Percentiles rank a stretch among this genome's conserved stretches.
These are phyloP conservation scores for Penicillium ucsense DNA, from an alignment of 495 filamentous ascomycete genomes.

Conservation along the genomic window DNA sequence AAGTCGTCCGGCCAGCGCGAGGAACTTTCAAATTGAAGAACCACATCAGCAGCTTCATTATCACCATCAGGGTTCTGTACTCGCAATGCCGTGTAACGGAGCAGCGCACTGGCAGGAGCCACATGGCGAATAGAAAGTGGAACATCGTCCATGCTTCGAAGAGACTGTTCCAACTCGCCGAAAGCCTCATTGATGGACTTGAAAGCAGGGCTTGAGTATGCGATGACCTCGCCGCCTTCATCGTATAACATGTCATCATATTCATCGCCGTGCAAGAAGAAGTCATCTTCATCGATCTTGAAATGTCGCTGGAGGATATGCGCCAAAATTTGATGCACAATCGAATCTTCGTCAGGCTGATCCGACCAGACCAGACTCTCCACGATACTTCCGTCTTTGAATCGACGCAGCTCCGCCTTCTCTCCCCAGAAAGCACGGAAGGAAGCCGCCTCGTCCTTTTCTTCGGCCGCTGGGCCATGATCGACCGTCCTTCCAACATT, in stretches of 20 bases:
- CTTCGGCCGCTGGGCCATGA: conserved; percentile 74
- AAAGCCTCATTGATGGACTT: conserved; percentile 52
- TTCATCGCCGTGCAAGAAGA: conserved; percentile 52
- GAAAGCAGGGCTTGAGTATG: conserved; percentile 41
- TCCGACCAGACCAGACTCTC: conserved; percentile 73
- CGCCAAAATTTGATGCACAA: conserved; percentile 69
- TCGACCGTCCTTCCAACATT: conserved; percentile 69
- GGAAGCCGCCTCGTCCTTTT: conserved; percentile 42
- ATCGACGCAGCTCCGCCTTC: conserved; percentile 45
- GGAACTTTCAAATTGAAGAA: conserved; percentile 89
- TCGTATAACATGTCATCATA: conserved; percentile 47
- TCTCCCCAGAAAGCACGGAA: conserved; percentile 45
- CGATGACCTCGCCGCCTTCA: conserved; percentile 25
- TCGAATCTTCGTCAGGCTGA: conserved; percentile 45
- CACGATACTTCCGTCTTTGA: conserved; percentile 45
- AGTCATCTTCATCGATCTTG: conserved; percentile 36
- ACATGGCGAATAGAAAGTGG: conserved; percentile 75
- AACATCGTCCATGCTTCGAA: conserved; percentile 66
- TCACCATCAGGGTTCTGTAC: conserved; percentile 23
- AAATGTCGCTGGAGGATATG: conserved; percentile 65
- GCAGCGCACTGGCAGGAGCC: conserved; percentile 54
- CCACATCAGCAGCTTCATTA: conserved; percentile 48
- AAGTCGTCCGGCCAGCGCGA: conserved; percentile 89
- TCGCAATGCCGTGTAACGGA: conserved; percentile 62
- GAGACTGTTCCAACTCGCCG: conserved; percentile 56